These are phyloP conservation scores for Stereum hirsutum DNA, from an alignment of 1,284 basidiomycete genomes.

Conservation along the genomic window DNA sequence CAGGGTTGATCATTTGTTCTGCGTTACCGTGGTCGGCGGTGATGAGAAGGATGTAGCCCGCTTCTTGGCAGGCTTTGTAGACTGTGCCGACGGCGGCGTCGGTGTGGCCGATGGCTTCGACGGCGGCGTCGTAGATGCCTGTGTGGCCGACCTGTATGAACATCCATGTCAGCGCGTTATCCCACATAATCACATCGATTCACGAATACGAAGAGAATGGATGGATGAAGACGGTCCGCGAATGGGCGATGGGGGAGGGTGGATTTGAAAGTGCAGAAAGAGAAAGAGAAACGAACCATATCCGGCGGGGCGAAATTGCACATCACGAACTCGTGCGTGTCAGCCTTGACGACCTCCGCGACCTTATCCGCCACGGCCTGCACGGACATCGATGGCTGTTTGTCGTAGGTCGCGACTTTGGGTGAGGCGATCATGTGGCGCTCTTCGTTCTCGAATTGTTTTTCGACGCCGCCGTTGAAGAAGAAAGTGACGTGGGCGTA, in stretches of 20 bases:
- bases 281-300: slow-evolving; percentile 50
- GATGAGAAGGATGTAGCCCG: slow-evolving; percentile 78
- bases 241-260: background rate
- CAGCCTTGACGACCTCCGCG: slow-evolving; percentile 66
- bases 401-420: slow-evolving; percentile 85
- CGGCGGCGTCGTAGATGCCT: slow-evolving; percentile 81
- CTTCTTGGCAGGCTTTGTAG: slow-evolving; percentile 75
- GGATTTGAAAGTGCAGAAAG: background rate
- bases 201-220: background rate
- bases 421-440: slow-evolving; percentile 85
- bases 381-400: slow-evolving; percentile 81
- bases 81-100: slow-evolving; percentile 82
- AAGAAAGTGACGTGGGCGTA: slow-evolving; percentile 96
- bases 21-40: slow-evolving; percentile 93
- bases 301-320: slow-evolving; percentile 94
- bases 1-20: slow-evolving; percentile 82
- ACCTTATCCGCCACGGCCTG: slow-evolving; percentile 84
- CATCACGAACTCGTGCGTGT: slow-evolving; percentile 82
- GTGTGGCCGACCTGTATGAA: slow-evolving; percentile 74
- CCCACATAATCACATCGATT: too few species aligned
- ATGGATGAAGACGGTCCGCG: too few species aligned
- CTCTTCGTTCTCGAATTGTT: slow-evolving; percentile 78
- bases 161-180: background rate
- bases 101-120: slow-evolving; percentile 74
- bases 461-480: slow-evolving; percentile 92